Evolutionary conservation across 306 rosid genomes (phyloP), one percentile per base, ranked within the genome.

Genomic region (Vigna reflexopilosa): DNA sequence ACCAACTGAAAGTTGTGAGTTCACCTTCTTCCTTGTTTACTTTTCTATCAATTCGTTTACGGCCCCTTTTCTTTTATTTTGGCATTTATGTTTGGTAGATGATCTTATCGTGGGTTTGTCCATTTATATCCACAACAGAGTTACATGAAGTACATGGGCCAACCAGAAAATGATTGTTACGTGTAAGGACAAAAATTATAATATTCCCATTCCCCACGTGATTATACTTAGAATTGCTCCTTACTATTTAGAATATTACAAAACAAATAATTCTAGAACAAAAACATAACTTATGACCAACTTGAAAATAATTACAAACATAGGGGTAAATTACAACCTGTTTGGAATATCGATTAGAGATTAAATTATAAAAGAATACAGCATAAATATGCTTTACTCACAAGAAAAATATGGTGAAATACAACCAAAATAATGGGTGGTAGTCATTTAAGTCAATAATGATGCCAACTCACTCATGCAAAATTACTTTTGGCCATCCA

Each of bases 401-500:
- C 15, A 15, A 24, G 40, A 47, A 26, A 24, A 68, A 47, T 6
- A 47, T 3, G 19, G 26, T 13, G 22, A 67, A 45, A 36, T 55
- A 6, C 20, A 54, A 34, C 51, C 65, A 72, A 58, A 36, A 56
- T 36, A 7, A 44, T 19, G 17, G 30, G 1, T 66, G 34, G 52
- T 42, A 40, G 71, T 40, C 19, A 19, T 45, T 11, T 8, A 42
- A 59, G 14, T 26, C 47, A 74, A 58, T 4, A 19, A 28, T 36
- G 20, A 63, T 64, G 17, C 28, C 51, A 62, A 47, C 36, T 44
- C 59, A 48, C 22, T 49, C 36, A 20, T n/a, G 40, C 7, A 63
- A 75, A 48, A 13, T 40, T 64, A 44, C 11, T 13, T 63, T 51
- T 17, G 6, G 38, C 80, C 50, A 49, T 63, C 66, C 30, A 65